Evolutionary conservation across 352 stramenopile genomes (phyloP), one percentile per base, ranked within the genome.

Genomic region (Phytopythium delawarense): DNA sequence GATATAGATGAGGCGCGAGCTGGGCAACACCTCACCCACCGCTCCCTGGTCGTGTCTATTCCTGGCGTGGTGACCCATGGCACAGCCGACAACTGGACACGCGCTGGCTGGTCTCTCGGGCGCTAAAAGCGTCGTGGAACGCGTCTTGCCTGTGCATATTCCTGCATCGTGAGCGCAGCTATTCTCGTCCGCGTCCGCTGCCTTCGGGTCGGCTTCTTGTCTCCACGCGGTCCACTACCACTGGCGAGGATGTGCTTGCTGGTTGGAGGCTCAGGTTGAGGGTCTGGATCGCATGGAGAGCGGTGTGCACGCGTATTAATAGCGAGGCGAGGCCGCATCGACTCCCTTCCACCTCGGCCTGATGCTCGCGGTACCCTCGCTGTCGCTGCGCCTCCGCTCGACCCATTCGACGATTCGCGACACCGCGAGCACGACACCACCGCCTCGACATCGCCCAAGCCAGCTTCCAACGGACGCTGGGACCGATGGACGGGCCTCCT

Each of bases 401-500:
- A 21, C n/a, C 8, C 46, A 53, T 53, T 53, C 46, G 46, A 35
- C 46, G 23, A 53, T 53, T 35, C 46, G 15, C 46, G 25, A 12
- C 46, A 2, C 23, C 46, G 12, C 25, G 21, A 53, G 46, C 21
- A 53, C 23, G 46, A 35, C 23, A 13, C 21, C 23, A 13, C 11
- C 8, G n/a, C n/a, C 44, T 6, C 12, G 39, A 45, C 13, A 7
- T 46, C 45, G n/a, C 13, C 12, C 46, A 20, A 32, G 45, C 8
- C 15, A 51, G 21, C 45, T 20, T 37, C 9, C 23, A n/a, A 53
- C 5, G 7, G 11, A 9, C 23, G 0, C 21, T 30, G 46, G 7
- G 11, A 52, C 11, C 46, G 46, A 53, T 53, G 46, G 25, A 28
- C 13, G 34, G 52, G 34, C 11, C 52, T 58, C 52, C 39, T 53